Conservation (phyloP, 768 basidiomycete genomes). For the Pholiota conissans region DNA sequence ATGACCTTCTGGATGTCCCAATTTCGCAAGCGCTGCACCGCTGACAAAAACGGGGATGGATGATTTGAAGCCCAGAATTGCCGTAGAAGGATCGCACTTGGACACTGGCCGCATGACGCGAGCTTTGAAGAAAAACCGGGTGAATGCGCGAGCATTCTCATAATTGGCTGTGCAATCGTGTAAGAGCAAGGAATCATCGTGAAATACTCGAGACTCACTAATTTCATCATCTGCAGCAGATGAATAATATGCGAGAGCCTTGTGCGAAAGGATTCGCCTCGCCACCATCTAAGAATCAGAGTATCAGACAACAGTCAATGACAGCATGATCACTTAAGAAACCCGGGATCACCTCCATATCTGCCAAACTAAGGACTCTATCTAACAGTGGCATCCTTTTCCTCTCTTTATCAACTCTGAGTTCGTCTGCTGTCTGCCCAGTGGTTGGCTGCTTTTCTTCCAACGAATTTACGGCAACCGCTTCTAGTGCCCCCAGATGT, state of each 20-base stretch:
- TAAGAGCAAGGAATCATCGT: constrained; percentile 15
- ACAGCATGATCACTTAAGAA: not conserved
- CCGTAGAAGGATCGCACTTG: constrained; percentile 66
- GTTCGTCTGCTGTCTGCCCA: constrained; percentile 65
- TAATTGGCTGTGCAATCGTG: constrained; percentile 40
- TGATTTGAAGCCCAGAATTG: constrained; percentile 68
- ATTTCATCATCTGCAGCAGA: constrained; percentile 87
- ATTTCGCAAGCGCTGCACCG: constrained; percentile 79
- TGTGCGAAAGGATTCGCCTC: constrained; percentile 66
- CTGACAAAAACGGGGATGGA: constrained; percentile 82
- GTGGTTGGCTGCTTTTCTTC: constrained; percentile 36
- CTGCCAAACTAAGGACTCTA: constrained; percentile 71
- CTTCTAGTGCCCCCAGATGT: constrained; percentile 68
- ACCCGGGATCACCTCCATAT: constrained; percentile 67
- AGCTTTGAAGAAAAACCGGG: constrained; percentile 84
- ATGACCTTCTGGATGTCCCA: constrained; percentile 81
- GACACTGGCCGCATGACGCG: constrained; percentile 74
- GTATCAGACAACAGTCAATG: constrained; percentile 1
- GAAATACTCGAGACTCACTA: constrained; percentile 42
- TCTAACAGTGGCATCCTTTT: constrained; percentile 62
- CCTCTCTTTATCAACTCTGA: constrained; percentile 63
- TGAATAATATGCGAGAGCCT: constrained; percentile 81
- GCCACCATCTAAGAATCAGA: constrained; percentile 85
- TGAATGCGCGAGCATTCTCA: constrained; percentile 81
- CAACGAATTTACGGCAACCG: constrained; percentile 39